Percentiles rank a stretch among this genome's conserved stretches.
Conservation (phyloP, 2,329 filamentous ascomycete genomes). For the Calcarisporium arbuscula region DNA sequence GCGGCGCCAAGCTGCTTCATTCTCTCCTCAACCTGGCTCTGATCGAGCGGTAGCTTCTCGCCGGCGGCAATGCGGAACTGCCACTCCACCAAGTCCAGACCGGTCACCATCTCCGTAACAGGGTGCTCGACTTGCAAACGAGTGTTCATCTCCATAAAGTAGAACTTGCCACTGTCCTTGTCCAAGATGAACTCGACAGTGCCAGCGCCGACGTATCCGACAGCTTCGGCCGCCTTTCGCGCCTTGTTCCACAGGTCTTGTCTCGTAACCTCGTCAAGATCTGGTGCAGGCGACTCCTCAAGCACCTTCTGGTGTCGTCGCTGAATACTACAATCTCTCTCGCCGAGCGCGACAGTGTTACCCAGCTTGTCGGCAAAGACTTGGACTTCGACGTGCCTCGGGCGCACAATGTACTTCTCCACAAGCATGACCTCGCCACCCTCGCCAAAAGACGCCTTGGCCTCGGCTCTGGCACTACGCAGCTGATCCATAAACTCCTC, state of each 20-base stretch:
- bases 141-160: conserved; percentile 79
- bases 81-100: conserved; percentile 82
- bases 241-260: conserved; percentile 62
- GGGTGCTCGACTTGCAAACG: conserved; percentile 95
- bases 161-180: conserved; percentile 74
- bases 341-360: conserved; percentile 75
- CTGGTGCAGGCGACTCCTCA: conserved; percentile 79
- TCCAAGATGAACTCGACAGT: conserved; percentile 91
- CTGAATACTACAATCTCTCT: conserved; percentile 84
- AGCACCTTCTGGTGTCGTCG: conserved; percentile 85
- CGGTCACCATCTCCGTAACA: conserved; percentile 68
- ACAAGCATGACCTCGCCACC: conserved; percentile 75
- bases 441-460: conserved; percentile 73
- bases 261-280: conserved; percentile 50
- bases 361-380: conserved; percentile 80
- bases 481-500: conserved; percentile 66
- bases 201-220: conserved; percentile 82
- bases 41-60: conserved; percentile 49
- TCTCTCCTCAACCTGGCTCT: conserved; percentile 60
- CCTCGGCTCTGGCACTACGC: conserved; percentile 67
- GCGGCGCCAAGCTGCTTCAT: conserved; percentile 77
- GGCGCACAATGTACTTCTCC: conserved; percentile 73
- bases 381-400: conserved; percentile 84
- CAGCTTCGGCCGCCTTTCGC: conserved; percentile 61
- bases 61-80: conserved; percentile 71